Evolutionary conservation across 177 flowering plant genomes (phyloP), one percentile per base, ranked within the genome.

Genomic region (Vitis hybrid): DNA sequence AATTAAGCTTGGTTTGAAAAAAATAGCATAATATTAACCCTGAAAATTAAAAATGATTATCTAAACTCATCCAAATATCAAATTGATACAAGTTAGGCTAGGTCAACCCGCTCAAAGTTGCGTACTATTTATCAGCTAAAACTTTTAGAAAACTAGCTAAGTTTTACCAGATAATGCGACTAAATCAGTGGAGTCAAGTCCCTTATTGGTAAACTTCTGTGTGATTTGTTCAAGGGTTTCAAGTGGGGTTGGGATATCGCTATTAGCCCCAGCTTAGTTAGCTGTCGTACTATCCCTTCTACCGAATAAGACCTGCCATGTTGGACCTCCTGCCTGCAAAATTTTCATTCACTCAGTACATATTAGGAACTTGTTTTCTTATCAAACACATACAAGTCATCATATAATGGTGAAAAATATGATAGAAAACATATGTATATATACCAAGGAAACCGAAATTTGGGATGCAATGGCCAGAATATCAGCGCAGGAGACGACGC

Each of bases 401-500:
- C 26, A 23, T 23, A 23, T 23, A 1, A 34, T 34, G 45, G 5
- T 34, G 45, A 7, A 34, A 34, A 34, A 34, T 34, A 34, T 34
- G 45, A 34, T 34, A 34, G 45, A 5, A 34, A 34, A 34, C 1
- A 34, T 34, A 6, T 34, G 7, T 0, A 6, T 34, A 6, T 34
- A 15, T 76, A 87, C 90, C 82, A 83, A 39, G 32, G 63, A 1
- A 64, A 85, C 87, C 0, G 80, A 71, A 6, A 63, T 70, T 76
- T 80, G 62, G 15, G 88, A 68, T 1, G 87, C 78, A 69, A 89
- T 52, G 26, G 91, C 84, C 8, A 89, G 74, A 57, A 86, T 83
- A 65, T 89, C 89, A 0, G 89, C 88, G 66, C 93, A 89, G 1
- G 93, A 89, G 8, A 89, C 93, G 1, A 76, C 74, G 11, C 78